Conservation (phyloP, 106 monocot genomes). For the Triglochin maritima region DNA sequence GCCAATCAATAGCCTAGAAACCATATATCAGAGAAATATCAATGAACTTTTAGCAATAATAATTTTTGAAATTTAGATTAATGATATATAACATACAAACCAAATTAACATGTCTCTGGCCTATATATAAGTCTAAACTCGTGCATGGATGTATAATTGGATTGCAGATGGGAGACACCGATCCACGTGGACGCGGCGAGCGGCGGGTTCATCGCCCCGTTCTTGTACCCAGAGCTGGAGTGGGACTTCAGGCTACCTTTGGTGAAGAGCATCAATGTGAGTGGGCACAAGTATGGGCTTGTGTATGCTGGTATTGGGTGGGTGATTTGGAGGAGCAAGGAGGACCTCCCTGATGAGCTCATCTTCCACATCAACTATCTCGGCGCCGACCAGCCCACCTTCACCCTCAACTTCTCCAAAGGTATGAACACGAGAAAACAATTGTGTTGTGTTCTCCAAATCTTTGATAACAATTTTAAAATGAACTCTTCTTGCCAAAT, state of each 20-base stretch:
- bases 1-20: no score
- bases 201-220: slow-evolving; percentile 87
- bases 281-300: slow-evolving; percentile 89
- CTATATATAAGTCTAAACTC: no score
- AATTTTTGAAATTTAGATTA: no score
- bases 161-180: slow-evolving; percentile 61
- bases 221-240: slow-evolving; percentile 77
- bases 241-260: slow-evolving; percentile 84
- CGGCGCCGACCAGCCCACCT: slow-evolving; percentile 83
- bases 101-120: no score
- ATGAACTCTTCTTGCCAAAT: no score
- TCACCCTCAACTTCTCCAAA: slow-evolving; percentile 97
- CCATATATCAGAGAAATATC: no score
- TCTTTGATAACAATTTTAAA: no score
- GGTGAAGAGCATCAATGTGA: slow-evolving; percentile 92
- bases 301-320: slow-evolving; percentile 89
- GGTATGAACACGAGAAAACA: slow-evolving; percentile 11
- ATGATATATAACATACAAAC: no score
- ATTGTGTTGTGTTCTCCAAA: not conserved
- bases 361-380: slow-evolving; percentile 92
- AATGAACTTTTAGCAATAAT: no score
- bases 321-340: slow-evolving; percentile 85
- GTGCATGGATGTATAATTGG: not conserved
- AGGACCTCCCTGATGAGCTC: slow-evolving; percentile 84
- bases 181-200: slow-evolving; percentile 94